phyloP scores from a whole-genome alignment of 2,329 filamentous ascomycete genomes.

The Thermothelomyces thermophilus region DNA sequence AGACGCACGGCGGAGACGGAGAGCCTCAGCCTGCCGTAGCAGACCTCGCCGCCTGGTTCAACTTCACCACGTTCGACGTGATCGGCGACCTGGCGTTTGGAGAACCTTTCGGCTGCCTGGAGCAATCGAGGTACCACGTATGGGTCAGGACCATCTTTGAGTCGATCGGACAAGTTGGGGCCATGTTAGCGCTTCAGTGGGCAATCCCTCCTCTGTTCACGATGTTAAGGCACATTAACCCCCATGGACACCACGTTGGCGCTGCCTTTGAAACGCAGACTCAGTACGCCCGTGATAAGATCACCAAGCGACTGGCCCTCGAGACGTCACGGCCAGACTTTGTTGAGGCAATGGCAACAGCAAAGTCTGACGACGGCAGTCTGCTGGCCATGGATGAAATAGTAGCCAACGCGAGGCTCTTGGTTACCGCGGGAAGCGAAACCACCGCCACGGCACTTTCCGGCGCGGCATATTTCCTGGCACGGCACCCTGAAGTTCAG shows the following conservation, averaged over 20 bases:
- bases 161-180: constrained; percentile 8
- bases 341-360: constrained; percentile 13
- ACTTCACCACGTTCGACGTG: constrained; percentile 25
- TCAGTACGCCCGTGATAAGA: not conserved
- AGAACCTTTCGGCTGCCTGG: constrained; percentile 24
- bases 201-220: constrained; percentile 1
- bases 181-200: not conserved
- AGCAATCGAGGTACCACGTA: constrained; percentile 16
- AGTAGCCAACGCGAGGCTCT: constrained; percentile 16
- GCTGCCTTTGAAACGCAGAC: not conserved
- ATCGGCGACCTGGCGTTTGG: constrained; percentile 27
- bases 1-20: not conserved
- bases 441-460: constrained; percentile 42
- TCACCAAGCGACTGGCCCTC: constrained; percentile 9
- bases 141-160: constrained; percentile 22
- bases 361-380: constrained; percentile 8
- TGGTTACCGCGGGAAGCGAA: constrained; percentile 42
- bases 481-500: constrained; percentile 32
- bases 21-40: constrained; percentile 5
- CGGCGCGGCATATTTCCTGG: constrained; percentile 33
- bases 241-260: not conserved
- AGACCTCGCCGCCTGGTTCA: constrained; percentile 22
- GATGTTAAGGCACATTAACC: not conserved
- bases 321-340: constrained; percentile 12
- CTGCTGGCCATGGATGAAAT: constrained; percentile 16